Evolutionary conservation across 1,139 yeast genomes (phyloP).

Genomic region (Yamadazyma triangularis): DNA sequence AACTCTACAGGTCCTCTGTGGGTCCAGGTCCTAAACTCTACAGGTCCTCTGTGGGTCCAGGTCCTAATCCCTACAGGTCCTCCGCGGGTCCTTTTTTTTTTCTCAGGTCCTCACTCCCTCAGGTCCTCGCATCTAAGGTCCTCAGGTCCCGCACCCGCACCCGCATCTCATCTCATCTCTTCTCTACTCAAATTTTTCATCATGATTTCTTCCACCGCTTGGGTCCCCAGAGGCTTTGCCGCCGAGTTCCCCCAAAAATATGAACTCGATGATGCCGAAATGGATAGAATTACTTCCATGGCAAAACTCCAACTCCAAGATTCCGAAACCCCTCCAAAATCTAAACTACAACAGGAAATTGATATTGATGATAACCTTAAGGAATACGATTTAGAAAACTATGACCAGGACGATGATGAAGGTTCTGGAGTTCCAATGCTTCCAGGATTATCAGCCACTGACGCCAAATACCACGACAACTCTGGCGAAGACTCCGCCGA

Average conservation of each 20-base stretch:
- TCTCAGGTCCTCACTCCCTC: too few species aligned
- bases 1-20: too few species aligned
- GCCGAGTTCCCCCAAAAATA: conserved; percentile 89
- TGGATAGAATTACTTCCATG: conserved; percentile 83
- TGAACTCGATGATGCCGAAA: conserved; percentile 85
- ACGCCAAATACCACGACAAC: conserved; percentile 48
- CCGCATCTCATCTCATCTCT: conserved; percentile 1
- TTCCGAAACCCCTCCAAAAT: conserved; percentile 16
- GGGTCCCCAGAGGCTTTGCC: conserved; percentile 98
- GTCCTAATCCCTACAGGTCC: too few species aligned
- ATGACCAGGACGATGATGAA: conserved; percentile 60
- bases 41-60: too few species aligned
- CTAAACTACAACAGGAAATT: conserved; percentile 41
- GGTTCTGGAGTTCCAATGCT: conserved; percentile 58
- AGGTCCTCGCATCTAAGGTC: too few species aligned
- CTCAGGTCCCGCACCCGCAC: too few species aligned
- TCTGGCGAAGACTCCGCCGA: conserved; percentile 55
- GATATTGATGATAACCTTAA: conserved; percentile 80
- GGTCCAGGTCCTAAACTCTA: too few species aligned
- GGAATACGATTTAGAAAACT: conserved; percentile 81
- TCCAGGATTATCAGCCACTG: conserved; percentile 61
- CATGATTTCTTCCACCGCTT: conserved; percentile 88
- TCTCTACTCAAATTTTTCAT: background rate
- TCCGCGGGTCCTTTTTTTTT: too few species aligned
- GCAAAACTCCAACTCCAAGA: conserved; percentile 85